Evolutionary conservation across 352 stramenopile genomes (phyloP), one percentile per base, ranked within the genome.

Genomic region (Phytophthora idaei): DNA sequence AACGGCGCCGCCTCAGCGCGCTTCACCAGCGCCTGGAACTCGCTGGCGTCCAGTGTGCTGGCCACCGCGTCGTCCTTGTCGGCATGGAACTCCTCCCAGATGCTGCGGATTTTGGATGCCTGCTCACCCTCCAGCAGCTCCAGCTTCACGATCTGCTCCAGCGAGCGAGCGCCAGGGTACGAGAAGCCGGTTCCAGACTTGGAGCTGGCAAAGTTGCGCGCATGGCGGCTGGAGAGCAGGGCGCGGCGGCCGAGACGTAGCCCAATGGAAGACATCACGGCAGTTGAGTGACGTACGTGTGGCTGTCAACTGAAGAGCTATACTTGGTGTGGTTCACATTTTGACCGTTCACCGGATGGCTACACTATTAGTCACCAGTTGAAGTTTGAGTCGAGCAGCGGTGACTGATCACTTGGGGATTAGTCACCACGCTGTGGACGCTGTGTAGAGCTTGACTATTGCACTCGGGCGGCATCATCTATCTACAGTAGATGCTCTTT

Each of bases 131-230:
- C 73, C 36, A 97, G 74, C 51, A 93, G 73, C 64, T 94, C 87
- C 25, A 95, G 54, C 78, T 94, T 94, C 49, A 95, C 87, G 41
- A 95, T 83, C 65, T 95, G 83, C 56, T 91, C 77, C 59, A 97
- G 76, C 39, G 81, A 76, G 2, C 87, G 83, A 9, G 89, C 83
- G 4, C 88, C 86, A 29, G 89, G 89, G 55, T 92, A 96, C 41
- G 89, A 95, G 57, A 97, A 97, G 12, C 89, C 87, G 29, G 72
- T 64, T 14, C 42, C 36, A 3, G 63, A 8, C 5, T 51, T 66
- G 2, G 63, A 56, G 17, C 37, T 77, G 12, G 71, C 52, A 32
- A 64, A 56, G 11, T 14, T n/a, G 36, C 69, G 64, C 9, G 15
- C 52, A 52, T 67, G 37, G 50, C 28, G 29, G 50, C 21, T 29